These are phyloP conservation scores for Fusarium penzigii DNA, from an alignment of 2,329 filamentous ascomycete genomes.

Conservation along the genomic window DNA sequence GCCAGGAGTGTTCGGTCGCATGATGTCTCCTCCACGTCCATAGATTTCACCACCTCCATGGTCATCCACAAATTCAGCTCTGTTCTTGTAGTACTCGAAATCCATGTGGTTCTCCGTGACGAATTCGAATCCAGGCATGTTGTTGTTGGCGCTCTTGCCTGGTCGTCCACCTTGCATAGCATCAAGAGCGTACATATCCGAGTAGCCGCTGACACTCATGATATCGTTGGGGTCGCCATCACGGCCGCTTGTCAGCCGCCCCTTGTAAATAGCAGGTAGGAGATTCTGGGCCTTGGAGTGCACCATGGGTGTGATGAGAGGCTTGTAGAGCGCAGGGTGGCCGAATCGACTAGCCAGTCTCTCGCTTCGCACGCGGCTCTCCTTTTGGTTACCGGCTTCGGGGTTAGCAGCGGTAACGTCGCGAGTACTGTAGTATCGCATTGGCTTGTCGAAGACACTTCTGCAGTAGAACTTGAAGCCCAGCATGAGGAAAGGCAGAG, in stretches of 20 bases:
- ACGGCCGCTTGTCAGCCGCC: constrained; percentile 70
- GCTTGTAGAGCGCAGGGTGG: constrained; percentile 86
- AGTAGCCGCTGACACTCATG: constrained; percentile 69
- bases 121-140: constrained; percentile 78
- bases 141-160: constrained; percentile 43
- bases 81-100: constrained; percentile 89
- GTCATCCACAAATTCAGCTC: constrained; percentile 83
- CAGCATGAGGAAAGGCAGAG: constrained; percentile 76
- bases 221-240: constrained; percentile 58
- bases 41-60: constrained; percentile 76
- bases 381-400: constrained; percentile 51
- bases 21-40: constrained; percentile 59
- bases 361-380: constrained; percentile 60
- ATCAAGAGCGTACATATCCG: constrained; percentile 78
- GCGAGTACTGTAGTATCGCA: constrained; percentile 76
- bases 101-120: constrained; percentile 85
- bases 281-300: constrained; percentile 86
- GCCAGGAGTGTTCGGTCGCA: constrained; percentile 62
- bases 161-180: constrained; percentile 65
- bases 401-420: constrained; percentile 48
- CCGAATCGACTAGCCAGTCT: constrained; percentile 79
- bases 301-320: constrained; percentile 93
- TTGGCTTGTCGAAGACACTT: constrained; percentile 72
- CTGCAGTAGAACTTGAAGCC: constrained; percentile 87
- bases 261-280: constrained; percentile 82